These are phyloP conservation scores for Erythrophleum ivorense DNA, from an alignment of 331 rosid genomes.

Conservation along the genomic window DNA sequence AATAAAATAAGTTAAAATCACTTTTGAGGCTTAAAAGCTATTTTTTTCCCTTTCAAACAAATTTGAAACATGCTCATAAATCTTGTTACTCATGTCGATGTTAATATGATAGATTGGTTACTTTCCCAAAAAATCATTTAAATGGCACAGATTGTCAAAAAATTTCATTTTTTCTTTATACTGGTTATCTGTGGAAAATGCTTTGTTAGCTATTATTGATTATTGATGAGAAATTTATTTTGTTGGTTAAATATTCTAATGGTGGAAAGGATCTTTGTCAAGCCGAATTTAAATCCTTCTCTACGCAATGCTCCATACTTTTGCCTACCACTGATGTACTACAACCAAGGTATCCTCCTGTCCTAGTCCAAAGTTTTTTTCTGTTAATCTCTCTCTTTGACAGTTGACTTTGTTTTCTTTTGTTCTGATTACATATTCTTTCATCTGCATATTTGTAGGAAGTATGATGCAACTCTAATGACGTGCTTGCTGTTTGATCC, in stretches of 20 bases:
- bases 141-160: neutral
- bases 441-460: constrained; percentile 58
- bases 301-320: constrained; percentile 85
- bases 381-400: constrained; percentile 22
- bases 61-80: neutral
- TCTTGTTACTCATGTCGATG: constrained; percentile 4
- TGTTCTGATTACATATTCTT: constrained; percentile 37
- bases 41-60: neutral
- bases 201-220: neutral
- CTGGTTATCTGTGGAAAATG: neutral
- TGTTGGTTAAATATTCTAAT: constrained; percentile 14
- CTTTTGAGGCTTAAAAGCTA: neutral
- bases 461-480: constrained; percentile 83
- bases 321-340: constrained; percentile 87
- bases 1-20: neutral
- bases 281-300: constrained; percentile 84
- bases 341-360: constrained; percentile 65
- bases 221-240: constrained; percentile 29
- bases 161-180: neutral
- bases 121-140: constrained; percentile 2
- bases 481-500: constrained; percentile 92
- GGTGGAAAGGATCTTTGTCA: constrained; percentile 86
- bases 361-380: neutral
- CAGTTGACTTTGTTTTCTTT: constrained; percentile 27
- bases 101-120: neutral